Evolutionary conservation across 1,284 basidiomycete genomes (phyloP), one percentile per base, ranked within the genome.

Genomic region (Thelephora terrestris): DNA sequence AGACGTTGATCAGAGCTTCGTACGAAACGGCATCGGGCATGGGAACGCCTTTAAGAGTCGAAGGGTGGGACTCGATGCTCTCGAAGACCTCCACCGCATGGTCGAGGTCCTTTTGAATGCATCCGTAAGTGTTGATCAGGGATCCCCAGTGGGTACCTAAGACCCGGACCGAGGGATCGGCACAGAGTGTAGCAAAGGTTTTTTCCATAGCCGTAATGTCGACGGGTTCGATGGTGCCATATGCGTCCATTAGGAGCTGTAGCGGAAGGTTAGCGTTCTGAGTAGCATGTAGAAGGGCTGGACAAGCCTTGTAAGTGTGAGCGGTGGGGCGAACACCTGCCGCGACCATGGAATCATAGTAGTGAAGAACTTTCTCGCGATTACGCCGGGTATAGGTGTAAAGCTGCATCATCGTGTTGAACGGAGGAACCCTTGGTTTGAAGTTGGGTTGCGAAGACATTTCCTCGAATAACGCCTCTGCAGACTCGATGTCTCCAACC

Each of bases 341-440:
- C 14, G 67, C 63, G 32, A 71, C 63, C 67, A 99, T 76, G 58
- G 80, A 74, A 47, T 85, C 62, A 64, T 88, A 90, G 66, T 88
- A 99, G 56, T 78, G 70, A 35, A 96, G 65, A 14, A 86, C 85
- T 39, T 79, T 75, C 27, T 78, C 77, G 46, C 93, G 81, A 57
- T 92, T 84, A 1, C 92, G 93, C 59, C 88, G 87, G 21, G 87
- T 95, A 53, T 87, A 82, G 44, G 89, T 85, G 69, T 91, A 96
- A 61, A 95, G 78, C 66, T 99, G 96, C 78, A 99, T 97, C 94
- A 99, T 97, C 35, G 90, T 97, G 69, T 97, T 99, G 73, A 81
- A 91, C 5, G 95, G 95, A 20, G 96, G 95, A 1, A 96, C 84
- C 6, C 93, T 76, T 7, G 94, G 84, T 67, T 76, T 85, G 74